Conservation (phyloP, 2,329 filamentous ascomycete genomes). For the Chaetoscypha palmicola region DNA sequence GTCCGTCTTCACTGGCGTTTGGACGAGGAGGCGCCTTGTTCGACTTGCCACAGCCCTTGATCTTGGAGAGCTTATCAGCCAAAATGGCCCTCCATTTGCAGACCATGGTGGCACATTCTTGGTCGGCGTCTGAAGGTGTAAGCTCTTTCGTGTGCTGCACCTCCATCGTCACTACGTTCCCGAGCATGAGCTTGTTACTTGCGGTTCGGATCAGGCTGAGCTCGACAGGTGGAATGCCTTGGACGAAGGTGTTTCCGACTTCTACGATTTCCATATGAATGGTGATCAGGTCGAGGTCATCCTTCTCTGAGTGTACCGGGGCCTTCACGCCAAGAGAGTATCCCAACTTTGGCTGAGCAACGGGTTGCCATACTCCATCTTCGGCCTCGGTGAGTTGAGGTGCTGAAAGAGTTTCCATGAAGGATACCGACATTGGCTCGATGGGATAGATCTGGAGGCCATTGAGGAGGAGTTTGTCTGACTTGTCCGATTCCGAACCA, state of each 20-base stretch:
- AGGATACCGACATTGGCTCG: constrained; percentile 22
- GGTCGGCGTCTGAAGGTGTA: constrained; percentile 28
- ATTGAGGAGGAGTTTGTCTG: constrained; percentile 51
- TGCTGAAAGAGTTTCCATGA: constrained; percentile 41
- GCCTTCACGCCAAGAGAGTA: constrained; percentile 28
- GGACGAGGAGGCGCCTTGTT: constrained; percentile 23
- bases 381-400: constrained; percentile 36
- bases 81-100: constrained; percentile 50
- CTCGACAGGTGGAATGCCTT: constrained; percentile 47
- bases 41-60: constrained; percentile 35
- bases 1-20: constrained; percentile 13
- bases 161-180: constrained; percentile 34
- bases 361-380: constrained; percentile 22
- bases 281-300: constrained; percentile 44
- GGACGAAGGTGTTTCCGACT: constrained; percentile 49
- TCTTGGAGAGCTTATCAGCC: constrained; percentile 37
- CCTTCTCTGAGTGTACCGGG: constrained; percentile 41
- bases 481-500: constrained; percentile 29
- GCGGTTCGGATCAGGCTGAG: constrained; percentile 56
- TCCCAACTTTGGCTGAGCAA: constrained; percentile 23
- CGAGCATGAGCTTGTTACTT: constrained; percentile 48
- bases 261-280: constrained; percentile 54
- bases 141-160: constrained; percentile 22
- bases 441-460: constrained; percentile 53
- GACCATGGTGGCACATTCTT: constrained; percentile 39